Base-by-base conservation (phyloP, 768 basidiomycete species). In the Baorangia bicolor region DNA sequence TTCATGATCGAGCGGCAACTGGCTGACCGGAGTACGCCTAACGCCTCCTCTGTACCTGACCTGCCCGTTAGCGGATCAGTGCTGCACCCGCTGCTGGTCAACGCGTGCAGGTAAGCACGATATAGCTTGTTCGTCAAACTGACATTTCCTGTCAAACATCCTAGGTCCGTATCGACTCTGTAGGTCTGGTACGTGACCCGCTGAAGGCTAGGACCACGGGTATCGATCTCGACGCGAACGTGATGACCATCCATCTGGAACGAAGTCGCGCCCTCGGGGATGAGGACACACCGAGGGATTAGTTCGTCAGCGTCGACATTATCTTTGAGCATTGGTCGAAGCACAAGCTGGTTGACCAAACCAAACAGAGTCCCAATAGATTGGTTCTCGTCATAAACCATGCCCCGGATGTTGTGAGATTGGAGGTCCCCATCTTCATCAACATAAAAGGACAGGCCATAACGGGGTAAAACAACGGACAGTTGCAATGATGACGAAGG, bases 31-130 rank as follows among this genome's bases (percentile, higher is more conserved):
- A 82, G 62, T 35, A 74, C 62, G 21, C 66, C 57, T 6, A 80
- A 60, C 0, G 79, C 79, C 43, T 80, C 72, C 34, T 78, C 73
- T 3, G 73, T 73, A 13, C 81, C 81, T 0, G 74, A 76, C n/a
- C 73, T 73, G 16, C 60, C 57, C 0, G 75, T 78, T 25, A 82
- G 67, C 0, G 79, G 78, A 58, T 82, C 81, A 2, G 67, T 63
- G 10, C 76, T 64, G 33, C 69, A 70, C 25, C 75, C 49, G 13
- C 74, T 31, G 12, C 27, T 74, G 2, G 74, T 80, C 16, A 78
- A 50, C 10, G 77, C 75, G 39, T 83, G 81, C 7, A 83, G 64
- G 51, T 78, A 77, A 2, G 74, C 68, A 45, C 64, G 67, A 51
- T 70, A 78, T 12, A 80, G 63, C 38, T 58, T 62, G 39, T 58